phyloP scores from a whole-genome alignment of 164 flowering plant genomes.

The Nymphaea thermarum region DNA sequence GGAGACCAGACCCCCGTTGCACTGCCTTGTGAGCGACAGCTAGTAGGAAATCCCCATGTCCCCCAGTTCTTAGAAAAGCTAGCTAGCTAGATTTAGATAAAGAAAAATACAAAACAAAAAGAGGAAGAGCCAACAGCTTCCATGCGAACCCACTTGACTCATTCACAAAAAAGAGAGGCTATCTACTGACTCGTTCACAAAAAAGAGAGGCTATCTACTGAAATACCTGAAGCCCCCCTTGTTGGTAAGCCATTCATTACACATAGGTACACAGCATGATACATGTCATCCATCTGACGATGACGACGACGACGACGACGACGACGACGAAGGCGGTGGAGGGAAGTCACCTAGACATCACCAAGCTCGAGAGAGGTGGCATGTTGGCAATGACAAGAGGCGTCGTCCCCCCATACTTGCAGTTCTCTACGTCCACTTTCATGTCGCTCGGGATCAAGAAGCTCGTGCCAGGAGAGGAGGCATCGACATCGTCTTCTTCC shows the following conservation, averaged over 20 bases:
- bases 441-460: slow-evolving; percentile 23
- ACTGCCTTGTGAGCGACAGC: background rate
- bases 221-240: background rate
- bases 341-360: slow-evolving; percentile 56
- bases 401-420: slow-evolving; percentile 40
- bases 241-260: background rate
- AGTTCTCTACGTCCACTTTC: slow-evolving; percentile 52
- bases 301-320: background rate
- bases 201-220: background rate
- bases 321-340: background rate
- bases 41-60: background rate
- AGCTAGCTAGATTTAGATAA: background rate
- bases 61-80: background rate
- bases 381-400: slow-evolving; percentile 30
- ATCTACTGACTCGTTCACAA: too few relatives aligned
- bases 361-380: slow-evolving; percentile 50
- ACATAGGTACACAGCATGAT: background rate
- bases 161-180: background rate
- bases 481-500: slow-evolving; percentile 9
- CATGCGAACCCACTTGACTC: background rate
- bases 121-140: background rate
- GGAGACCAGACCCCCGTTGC: background rate
- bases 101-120: background rate
- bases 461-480: slow-evolving; percentile 11
- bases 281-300: background rate